These are phyloP conservation scores for Recurvomyces mirabilis DNA, from an alignment of 495 filamentous ascomycete genomes.

Conservation along the genomic window DNA sequence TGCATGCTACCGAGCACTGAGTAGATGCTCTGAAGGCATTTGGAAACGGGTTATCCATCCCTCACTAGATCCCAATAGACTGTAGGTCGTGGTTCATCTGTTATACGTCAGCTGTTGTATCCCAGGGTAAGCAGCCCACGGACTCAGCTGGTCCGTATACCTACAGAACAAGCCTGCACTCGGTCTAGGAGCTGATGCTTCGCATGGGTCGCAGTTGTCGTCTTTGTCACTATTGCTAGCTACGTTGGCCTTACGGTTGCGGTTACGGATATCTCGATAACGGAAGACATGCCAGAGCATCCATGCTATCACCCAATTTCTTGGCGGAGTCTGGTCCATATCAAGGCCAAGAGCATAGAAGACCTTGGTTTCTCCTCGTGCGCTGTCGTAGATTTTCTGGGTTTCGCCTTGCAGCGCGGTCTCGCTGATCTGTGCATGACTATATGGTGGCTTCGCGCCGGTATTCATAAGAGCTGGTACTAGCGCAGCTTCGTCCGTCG, in stretches of 20 bases:
- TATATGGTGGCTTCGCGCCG: slow-evolving; percentile 23
- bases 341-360: slow-evolving; percentile 27
- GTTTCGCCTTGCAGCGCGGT: slow-evolving; percentile 29
- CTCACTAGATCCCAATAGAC: slow-evolving; percentile 7
- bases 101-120: no score
- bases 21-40: no score
- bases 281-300: slow-evolving; percentile 34
- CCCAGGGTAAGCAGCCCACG: no score
- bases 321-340: slow-evolving; percentile 20
- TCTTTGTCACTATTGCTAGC: background rate
- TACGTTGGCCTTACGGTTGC: slow-evolving; percentile 4
- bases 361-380: slow-evolving; percentile 15
- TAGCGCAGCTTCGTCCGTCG: slow-evolving; percentile 18
- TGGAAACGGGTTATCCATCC: no score
- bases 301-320: slow-evolving; percentile 33
- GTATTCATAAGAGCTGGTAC: slow-evolving; percentile 10
- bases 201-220: slow-evolving; percentile 3
- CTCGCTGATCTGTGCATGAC: slow-evolving; percentile 27
- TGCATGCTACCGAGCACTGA: no score
- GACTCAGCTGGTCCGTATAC: no score
- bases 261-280: slow-evolving; percentile 29
- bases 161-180: no score
- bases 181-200: no score
- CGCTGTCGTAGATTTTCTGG: slow-evolving; percentile 20
- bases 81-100: no score